Evolutionary conservation across 768 basidiomycete genomes (phyloP), one percentile per base, ranked within the genome.

Genomic region (Leccinellum luteum): DNA sequence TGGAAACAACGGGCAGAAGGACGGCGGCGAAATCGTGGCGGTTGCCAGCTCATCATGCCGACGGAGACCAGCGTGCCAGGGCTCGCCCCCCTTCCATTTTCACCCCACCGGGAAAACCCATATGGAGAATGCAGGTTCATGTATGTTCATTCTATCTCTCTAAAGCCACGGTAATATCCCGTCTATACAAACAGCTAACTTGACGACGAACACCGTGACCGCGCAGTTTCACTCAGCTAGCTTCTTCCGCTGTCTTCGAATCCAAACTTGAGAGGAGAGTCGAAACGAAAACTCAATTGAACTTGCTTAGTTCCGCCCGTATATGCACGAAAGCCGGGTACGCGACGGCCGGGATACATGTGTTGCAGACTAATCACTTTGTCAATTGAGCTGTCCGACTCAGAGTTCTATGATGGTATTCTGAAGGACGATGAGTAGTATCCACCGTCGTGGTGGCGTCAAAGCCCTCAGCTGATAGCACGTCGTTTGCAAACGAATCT

Each of bases 61-160:
- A 25, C 25, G 4, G 25, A 2, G 25, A 25, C 25, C 25, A 17
- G n/a, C 32, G 32, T 14, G 13, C 32, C 15, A 34, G 6, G 14
- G 32, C 32, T 14, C 2, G 14, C 6, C 15, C 14, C 14, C 14
- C 5, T 15, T 34, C n/a, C 38, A 1, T 19, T 10, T 17, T 41
- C 50, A 66, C 78, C 6, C 72, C 76, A 17, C 55, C 76, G 27
- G 75, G 85, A 60, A 79, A 83, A 59, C 72, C 85, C 30, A 71
- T 85, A 17, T 86, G 85, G 84, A 65, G 76, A 30, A 74, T 84
- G 13, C 71, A 74, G 51, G 76, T 75, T 66, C 77, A 72, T 72
- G 76, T 81, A 64, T 23, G 74, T 64, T 12, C 55, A 60, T 35
- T 23, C 34, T 19, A 17, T 25, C 14, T 6, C 34, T 44, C 31